Percentiles rank a stretch among this genome's conserved stretches.
phyloP scores from a whole-genome alignment of 768 basidiomycete genomes.

The Rhodotorula kratochvilovae region DNA sequence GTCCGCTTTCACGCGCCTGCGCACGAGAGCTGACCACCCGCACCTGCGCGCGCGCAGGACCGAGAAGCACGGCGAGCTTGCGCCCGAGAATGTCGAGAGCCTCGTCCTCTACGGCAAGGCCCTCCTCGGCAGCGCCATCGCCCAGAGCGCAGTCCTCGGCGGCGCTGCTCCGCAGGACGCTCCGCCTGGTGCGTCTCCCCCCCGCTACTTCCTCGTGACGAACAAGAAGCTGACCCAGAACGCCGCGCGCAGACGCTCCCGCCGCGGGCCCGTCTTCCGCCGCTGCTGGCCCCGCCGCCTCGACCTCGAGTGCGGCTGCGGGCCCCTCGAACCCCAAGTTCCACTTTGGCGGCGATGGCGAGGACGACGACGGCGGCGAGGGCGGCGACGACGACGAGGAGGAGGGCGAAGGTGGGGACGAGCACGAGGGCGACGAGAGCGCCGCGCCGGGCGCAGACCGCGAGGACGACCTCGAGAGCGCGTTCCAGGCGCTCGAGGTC shows the following conservation, averaged over 20 bases:
- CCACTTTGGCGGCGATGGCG: slow-evolving; percentile 75
- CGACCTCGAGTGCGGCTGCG: neutral
- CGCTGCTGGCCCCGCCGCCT: neutral
- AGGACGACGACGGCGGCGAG: slow-evolving; percentile 59
- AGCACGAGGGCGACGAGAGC: slow-evolving; percentile 59
- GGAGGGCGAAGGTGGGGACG: slow-evolving; percentile 55
- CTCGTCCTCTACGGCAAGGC: slow-evolving; percentile 91
- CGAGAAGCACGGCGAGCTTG: slow-evolving; percentile 68
- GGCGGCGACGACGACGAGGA: slow-evolving; percentile 57
- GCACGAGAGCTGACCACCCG: neutral
- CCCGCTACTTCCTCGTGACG: too few relatives aligned
- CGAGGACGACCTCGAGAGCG: slow-evolving; percentile 95
- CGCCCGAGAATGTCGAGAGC: slow-evolving; percentile 76
- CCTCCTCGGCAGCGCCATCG: slow-evolving; percentile 83
- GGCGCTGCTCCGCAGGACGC: slow-evolving; percentile 62
- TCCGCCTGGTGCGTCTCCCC: neutral
- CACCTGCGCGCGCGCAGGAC: slow-evolving; percentile 54
- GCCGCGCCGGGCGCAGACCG: slow-evolving; percentile 50
- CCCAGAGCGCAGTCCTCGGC: slow-evolving; percentile 78
- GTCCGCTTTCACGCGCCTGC: neutral
- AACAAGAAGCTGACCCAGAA: too few relatives aligned
- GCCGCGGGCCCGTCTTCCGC: neutral
- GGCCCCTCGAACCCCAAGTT: slow-evolving; percentile 56
- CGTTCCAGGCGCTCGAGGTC: slow-evolving; percentile 96
- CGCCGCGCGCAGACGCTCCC: neutral